Conservation (phyloP, 2,329 filamentous ascomycete species). For the Cladosporium sp. region DNA sequence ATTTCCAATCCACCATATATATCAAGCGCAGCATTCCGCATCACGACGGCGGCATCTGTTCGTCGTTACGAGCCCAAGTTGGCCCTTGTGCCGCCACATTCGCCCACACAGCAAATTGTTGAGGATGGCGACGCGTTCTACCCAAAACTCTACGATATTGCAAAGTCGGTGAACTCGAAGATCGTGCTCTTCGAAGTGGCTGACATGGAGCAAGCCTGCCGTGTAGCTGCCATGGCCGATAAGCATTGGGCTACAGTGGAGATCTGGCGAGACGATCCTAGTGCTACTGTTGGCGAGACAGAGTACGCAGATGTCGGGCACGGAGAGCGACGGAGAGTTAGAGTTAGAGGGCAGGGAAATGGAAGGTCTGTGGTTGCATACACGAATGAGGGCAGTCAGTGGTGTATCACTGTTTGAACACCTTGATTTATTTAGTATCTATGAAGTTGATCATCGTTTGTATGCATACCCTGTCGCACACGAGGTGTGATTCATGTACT, state of each 20-base stretch:
- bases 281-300: constrained; percentile 50
- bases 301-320: constrained; percentile 32
- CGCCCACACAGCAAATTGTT: constrained; percentile 31
- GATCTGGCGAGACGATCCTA: constrained; percentile 72
- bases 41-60: constrained; percentile 70
- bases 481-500: background rate
- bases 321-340: constrained; percentile 25
- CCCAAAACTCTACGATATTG: constrained; percentile 61
- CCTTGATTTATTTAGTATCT: background rate
- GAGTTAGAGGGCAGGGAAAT: constrained; percentile 44
- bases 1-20: constrained; percentile 93
- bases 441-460: background rate
- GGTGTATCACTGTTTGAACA: constrained; percentile 5
- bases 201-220: constrained; percentile 65
- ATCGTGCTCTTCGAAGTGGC: constrained; percentile 71
- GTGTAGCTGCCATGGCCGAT: constrained; percentile 57
- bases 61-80: constrained; percentile 77
- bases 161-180: constrained; percentile 52
- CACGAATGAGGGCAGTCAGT: constrained; percentile 31
- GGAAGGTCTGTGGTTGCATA: constrained; percentile 49
- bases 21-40: constrained; percentile 63
- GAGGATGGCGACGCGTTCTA: constrained; percentile 65
- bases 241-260: constrained; percentile 53
- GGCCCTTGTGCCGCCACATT: constrained; percentile 67
- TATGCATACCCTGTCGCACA: background rate